Conservation (phyloP, 192 early-diverging fungal genomes). For the Podila minutissima region DNA sequence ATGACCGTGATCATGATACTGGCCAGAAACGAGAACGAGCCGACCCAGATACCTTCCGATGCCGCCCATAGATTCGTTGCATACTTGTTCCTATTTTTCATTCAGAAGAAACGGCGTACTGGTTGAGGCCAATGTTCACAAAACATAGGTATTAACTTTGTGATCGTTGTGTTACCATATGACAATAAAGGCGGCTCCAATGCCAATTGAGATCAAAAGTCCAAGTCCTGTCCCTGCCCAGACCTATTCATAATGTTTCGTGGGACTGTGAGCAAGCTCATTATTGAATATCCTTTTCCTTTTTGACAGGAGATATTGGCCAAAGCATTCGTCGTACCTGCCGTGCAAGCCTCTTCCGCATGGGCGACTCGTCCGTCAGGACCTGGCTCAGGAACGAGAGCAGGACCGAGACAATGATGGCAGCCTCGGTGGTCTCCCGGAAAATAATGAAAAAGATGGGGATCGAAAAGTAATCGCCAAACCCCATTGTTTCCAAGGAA, state of each 20-base stretch:
- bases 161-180: slow-evolving; percentile 70
- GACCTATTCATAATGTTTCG: slow-evolving; percentile 53
- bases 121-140: not conserved
- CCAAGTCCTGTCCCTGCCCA: slow-evolving; percentile 80
- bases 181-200: slow-evolving; percentile 81
- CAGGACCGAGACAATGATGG: slow-evolving; percentile 87
- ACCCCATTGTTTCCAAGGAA: slow-evolving; percentile 12
- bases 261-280: not conserved
- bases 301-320: not conserved
- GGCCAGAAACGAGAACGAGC: slow-evolving; percentile 78
- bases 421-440: slow-evolving; percentile 87
- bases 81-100: slow-evolving; percentile 20
- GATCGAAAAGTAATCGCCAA: slow-evolving; percentile 46
- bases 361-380: slow-evolving; percentile 7
- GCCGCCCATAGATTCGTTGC: slow-evolving; percentile 22
- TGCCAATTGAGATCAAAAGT: slow-evolving; percentile 68
- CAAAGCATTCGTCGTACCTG: slow-evolving; percentile 15
- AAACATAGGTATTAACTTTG: not conserved
- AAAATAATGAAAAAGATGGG: slow-evolving; percentile 86
- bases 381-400: slow-evolving; percentile 69
- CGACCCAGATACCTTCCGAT: slow-evolving; percentile 72
- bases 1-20: slow-evolving; percentile 82
- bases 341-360: slow-evolving; percentile 27
- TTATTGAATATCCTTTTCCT: slow-evolving; percentile 10
- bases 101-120: too few species aligned